A percentile compares a stretch with the other conserved stretches of the same genome.
Conservation (phyloP, 2,329 filamentous ascomycete species). For the Pyricularia grisea region DNA sequence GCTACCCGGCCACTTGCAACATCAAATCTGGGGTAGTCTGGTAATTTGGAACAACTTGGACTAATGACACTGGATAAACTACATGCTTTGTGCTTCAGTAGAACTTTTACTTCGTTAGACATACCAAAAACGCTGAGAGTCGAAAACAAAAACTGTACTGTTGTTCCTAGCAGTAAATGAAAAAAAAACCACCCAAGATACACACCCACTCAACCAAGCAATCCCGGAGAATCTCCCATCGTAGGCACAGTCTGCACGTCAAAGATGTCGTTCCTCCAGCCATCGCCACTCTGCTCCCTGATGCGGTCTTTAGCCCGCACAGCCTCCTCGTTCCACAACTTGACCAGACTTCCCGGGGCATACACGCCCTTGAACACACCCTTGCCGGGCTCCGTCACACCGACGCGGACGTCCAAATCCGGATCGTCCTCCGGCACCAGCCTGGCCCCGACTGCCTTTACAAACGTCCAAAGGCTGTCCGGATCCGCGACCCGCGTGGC, state of each 20-base stretch:
- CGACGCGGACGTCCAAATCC: constrained; percentile 65
- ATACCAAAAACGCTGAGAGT: not conserved
- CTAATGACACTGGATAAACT: not conserved
- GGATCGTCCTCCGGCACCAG: constrained; percentile 64
- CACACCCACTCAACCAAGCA: not conserved
- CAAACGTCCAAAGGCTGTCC: constrained; percentile 69
- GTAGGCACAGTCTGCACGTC: constrained; percentile 27
- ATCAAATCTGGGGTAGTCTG: no score
- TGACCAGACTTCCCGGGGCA: constrained; percentile 80
- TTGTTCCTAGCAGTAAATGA: not conserved
- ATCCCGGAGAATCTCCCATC: not conserved
- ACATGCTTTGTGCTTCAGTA: not conserved
- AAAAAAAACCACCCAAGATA: not conserved
- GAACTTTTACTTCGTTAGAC: not conserved
- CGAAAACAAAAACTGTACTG: not conserved
- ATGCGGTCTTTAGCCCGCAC: constrained; percentile 60
- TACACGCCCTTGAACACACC: constrained; percentile 75
- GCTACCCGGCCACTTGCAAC: no score
- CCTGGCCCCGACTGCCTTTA: constrained; percentile 71
- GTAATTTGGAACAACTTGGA: no score
- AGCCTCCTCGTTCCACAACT: constrained; percentile 81
- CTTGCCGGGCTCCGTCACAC: constrained; percentile 45
- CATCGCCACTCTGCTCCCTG: constrained; percentile 60
- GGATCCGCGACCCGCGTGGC: constrained; percentile 79
- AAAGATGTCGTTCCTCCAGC: constrained; percentile 85